Evolutionary conservation across 2,329 filamentous ascomycete genomes (phyloP), one percentile per base, ranked within the genome.

Genomic region (Neodidymelliopsis sp.): DNA sequence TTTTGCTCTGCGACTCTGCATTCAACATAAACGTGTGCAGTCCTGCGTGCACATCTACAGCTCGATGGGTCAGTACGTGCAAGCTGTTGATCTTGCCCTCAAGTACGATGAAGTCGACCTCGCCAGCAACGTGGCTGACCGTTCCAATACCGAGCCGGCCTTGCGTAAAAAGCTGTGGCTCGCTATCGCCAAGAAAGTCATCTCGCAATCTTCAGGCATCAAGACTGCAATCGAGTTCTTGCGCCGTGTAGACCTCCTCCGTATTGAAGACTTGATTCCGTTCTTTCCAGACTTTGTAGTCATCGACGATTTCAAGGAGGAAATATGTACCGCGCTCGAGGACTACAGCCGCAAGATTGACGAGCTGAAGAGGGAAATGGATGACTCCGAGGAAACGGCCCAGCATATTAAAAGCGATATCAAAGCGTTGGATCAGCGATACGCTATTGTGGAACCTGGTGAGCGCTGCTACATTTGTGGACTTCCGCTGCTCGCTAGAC

Each of bases 211-310:
- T 6, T 88, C 88, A 50, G 90, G 91, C 40, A 97, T 97, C 80
- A 97, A 79, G 54, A 71, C 74, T 1, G 94, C 94, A 2, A 96
- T 99, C 59, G 90, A 95, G 54, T 97, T 99, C 67, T 81, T 97
- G 10, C 90, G 91, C 60, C 87, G 91, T 8, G 97, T 93, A 70
- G 91, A 97, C 53, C 81, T 97, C 10, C 83, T 99, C 37, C 88
- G 89, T 56, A 99, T 99, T 56, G 94, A 99, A 75, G 94, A 99
- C 66, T 77, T 99, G 22, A 97, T 99, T 29, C 94, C 94, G 0
- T 97, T 99, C 78, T 99, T 99, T 75, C 94, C 94, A 0, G 94
- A 99, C 71, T 99, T 99, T 69, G 91, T 97, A 18, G 89, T 97
- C 40, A 97, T 99, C 54, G 94, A 99, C 69, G 94, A 97, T 72